phyloP scores from a whole-genome alignment of 345 rosid genomes.

The Bruguiera gymnorhiza region DNA sequence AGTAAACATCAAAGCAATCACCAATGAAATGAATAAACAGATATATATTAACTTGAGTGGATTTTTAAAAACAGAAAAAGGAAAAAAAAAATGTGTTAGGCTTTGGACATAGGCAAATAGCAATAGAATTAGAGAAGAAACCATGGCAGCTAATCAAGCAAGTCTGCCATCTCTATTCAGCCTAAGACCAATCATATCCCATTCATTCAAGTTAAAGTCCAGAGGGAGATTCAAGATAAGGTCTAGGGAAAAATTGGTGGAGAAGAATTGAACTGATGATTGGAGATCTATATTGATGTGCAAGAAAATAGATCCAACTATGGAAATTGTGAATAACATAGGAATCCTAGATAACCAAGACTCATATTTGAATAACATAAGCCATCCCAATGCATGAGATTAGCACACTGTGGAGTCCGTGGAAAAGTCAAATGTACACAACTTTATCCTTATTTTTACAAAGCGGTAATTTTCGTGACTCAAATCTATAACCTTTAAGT shows the following conservation, averaged over 20 bases:
- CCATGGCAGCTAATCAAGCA: background rate
- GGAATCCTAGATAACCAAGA: background rate
- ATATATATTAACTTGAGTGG: background rate
- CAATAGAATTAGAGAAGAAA: background rate
- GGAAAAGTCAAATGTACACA: too few relatives aligned
- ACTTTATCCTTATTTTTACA: too few relatives aligned
- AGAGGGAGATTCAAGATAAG: background rate
- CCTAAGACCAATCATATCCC: background rate
- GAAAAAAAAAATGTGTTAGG: background rate
- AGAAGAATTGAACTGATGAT: background rate
- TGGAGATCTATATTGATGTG: background rate
- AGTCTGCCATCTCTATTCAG: background rate
- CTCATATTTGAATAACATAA: too few relatives aligned
- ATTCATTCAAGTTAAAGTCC: background rate
- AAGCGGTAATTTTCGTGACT: too few relatives aligned
- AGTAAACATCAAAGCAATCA: background rate
- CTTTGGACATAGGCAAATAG: background rate
- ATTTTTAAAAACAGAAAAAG: background rate
- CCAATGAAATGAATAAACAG: background rate
- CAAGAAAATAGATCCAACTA: background rate
- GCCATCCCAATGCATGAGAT: too few relatives aligned
- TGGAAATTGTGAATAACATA: background rate
- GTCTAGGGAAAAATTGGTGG: background rate
- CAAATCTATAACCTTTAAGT: too few relatives aligned
- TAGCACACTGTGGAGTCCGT: too few relatives aligned